Evolutionary conservation across 2,329 filamentous ascomycete species (phyloP).

Genomic region (Teratosphaeria gauchensis): DNA sequence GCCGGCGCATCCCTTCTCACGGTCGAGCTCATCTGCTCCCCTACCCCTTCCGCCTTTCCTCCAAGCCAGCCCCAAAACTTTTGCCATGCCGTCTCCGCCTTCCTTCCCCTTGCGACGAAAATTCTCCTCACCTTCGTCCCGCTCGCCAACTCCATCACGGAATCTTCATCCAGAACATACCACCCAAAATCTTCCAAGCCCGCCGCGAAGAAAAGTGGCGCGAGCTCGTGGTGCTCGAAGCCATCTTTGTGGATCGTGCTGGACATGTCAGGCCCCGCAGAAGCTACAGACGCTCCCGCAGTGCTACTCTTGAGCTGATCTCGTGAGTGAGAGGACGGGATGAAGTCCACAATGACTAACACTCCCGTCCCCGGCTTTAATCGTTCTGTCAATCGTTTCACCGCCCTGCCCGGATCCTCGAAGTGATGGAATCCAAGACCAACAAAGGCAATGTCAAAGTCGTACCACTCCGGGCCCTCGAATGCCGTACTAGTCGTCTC

Average conservation of each 20-base stretch:
- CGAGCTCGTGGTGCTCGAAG: constrained; percentile 18
- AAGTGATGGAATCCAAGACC: constrained; percentile 40
- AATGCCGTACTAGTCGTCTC: constrained; percentile 17
- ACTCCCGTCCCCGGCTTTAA: constrained; percentile 22
- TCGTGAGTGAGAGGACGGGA: constrained; percentile 12
- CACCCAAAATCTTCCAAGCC: constrained; percentile 24
- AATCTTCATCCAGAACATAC: constrained; percentile 18
- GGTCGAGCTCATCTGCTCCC: neutral
- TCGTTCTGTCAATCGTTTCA: constrained; percentile 18
- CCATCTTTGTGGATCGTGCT: constrained; percentile 27
- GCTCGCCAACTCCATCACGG: constrained; percentile 18
- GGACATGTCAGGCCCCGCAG: constrained; percentile 12
- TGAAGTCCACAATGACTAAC: constrained; percentile 20
- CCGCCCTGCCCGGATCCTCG: constrained; percentile 16
- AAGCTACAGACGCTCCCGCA: neutral
- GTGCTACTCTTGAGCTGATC: neutral
- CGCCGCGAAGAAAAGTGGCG: constrained; percentile 16
- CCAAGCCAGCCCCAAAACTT: neutral
- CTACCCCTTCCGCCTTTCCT: neutral
- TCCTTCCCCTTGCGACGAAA: constrained; percentile 24
- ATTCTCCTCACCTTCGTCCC: constrained; percentile 19
- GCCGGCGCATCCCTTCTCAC: neutral
- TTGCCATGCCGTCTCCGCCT: constrained; percentile 1
- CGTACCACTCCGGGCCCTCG: constrained; percentile 21
- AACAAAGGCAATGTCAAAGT: constrained; percentile 36